phyloP scores from a whole-genome alignment of 495 filamentous ascomycete species.

The Hypoxylon fuscum region DNA sequence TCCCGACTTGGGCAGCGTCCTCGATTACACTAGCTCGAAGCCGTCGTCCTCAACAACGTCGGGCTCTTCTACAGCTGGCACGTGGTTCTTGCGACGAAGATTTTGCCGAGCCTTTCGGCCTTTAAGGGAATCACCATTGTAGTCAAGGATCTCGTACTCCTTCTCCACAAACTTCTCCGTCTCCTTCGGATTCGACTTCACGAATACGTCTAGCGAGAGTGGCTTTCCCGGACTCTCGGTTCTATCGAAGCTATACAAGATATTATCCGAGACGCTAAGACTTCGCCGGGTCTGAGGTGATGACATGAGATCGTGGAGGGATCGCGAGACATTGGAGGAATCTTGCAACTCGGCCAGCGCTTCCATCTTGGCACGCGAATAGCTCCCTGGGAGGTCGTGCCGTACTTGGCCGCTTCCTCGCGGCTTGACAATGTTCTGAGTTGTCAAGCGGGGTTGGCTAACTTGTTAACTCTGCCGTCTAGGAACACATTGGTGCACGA shows the following conservation, averaged over 20 bases:
- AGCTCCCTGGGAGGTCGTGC: slow-evolving; percentile 17
- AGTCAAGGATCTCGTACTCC: slow-evolving; percentile 59
- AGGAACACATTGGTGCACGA: slow-evolving; percentile 20
- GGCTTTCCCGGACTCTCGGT: slow-evolving; percentile 49
- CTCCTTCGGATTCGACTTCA: slow-evolving; percentile 51
- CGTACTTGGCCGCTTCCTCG: slow-evolving; percentile 30
- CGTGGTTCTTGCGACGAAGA: slow-evolving; percentile 43
- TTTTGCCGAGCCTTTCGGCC: slow-evolving; percentile 53
- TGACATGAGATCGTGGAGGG: slow-evolving; percentile 42
- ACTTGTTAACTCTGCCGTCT: slow-evolving; percentile 15
- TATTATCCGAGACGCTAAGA: slow-evolving; percentile 46
- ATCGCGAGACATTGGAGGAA: slow-evolving; percentile 39
- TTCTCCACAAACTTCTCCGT: slow-evolving; percentile 58
- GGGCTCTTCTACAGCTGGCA: slow-evolving; percentile 5
- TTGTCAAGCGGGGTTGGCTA: slow-evolving; percentile 25
- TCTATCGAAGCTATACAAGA: slow-evolving; percentile 57
- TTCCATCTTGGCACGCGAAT: slow-evolving; percentile 42
- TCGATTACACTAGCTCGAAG: slow-evolving; percentile 55
- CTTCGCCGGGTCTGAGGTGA: slow-evolving; percentile 29
- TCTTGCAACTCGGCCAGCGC: slow-evolving; percentile 47
- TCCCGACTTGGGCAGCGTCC: neutral
- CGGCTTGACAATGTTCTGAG: slow-evolving; percentile 51
- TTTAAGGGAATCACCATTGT: slow-evolving; percentile 53
- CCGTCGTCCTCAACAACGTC: slow-evolving; percentile 53
- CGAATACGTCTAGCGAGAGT: slow-evolving; percentile 53